These are phyloP conservation scores for Fomitopsis betulina DNA, from an alignment of 1,284 basidiomycete species.

Conservation along the genomic window DNA sequence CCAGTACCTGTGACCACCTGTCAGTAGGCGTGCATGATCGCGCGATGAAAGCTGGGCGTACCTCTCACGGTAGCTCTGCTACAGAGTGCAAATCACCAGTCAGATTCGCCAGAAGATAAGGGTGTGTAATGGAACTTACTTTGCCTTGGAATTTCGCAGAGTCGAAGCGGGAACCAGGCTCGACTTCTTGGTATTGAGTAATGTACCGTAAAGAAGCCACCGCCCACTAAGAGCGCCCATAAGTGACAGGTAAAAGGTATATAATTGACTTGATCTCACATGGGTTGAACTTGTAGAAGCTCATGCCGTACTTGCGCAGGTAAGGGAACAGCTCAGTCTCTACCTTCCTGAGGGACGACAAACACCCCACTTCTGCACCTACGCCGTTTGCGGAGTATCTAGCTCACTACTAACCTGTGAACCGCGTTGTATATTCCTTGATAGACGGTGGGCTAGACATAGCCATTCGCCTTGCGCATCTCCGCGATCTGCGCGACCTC, in stretches of 20 bases:
- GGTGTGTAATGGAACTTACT: slow-evolving; percentile 9
- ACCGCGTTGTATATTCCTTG: slow-evolving; percentile 62
- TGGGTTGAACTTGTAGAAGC: slow-evolving; percentile 58
- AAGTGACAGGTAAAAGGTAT: not conserved
- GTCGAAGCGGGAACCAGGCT: slow-evolving; percentile 37
- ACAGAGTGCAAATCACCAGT: not conserved
- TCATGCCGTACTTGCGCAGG: slow-evolving; percentile 56
- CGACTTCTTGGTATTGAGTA: slow-evolving; percentile 25
- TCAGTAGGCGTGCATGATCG: not conserved
- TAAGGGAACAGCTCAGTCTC: slow-evolving; percentile 61
- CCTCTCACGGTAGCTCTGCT: not conserved
- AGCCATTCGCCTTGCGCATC: slow-evolving; percentile 51
- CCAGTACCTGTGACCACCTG: slow-evolving; percentile 8
- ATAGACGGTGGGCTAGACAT: slow-evolving; percentile 62
- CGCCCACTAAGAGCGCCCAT: slow-evolving; percentile 25
- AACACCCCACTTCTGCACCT: not conserved
- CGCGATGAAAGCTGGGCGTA: not conserved
- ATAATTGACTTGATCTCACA: slow-evolving; percentile 15
- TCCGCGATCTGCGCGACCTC: slow-evolving; percentile 62
- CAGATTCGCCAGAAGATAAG: not conserved
- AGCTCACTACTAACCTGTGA: slow-evolving; percentile 31
- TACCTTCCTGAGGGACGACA: slow-evolving; percentile 27
- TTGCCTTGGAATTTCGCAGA: slow-evolving; percentile 28
- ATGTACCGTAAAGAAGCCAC: slow-evolving; percentile 36
- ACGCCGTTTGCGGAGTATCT: not conserved